Evolutionary conservation across 2,329 filamentous ascomycete genomes (phyloP).

Genomic region (Simplicillium sp.): DNA sequence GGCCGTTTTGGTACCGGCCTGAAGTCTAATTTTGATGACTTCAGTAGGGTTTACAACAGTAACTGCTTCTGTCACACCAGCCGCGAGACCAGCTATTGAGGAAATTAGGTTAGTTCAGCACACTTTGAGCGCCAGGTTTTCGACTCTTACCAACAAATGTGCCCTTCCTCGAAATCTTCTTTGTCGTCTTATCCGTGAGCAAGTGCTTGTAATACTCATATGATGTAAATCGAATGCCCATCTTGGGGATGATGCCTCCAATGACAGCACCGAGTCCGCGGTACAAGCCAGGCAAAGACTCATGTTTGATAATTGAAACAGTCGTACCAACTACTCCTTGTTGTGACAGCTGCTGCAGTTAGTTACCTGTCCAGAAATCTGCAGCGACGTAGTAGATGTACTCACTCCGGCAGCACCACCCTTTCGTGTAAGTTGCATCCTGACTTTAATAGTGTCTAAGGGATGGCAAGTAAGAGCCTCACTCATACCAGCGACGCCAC

Average conservation of each 20-base stretch:
- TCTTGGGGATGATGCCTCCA: slow-evolving; percentile 95
- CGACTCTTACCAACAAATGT: slow-evolving; percentile 44
- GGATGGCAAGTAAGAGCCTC: slow-evolving; percentile 94
- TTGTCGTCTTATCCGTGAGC: slow-evolving; percentile 59
- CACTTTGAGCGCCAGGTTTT: too few species aligned
- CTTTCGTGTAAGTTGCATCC: slow-evolving; percentile 92
- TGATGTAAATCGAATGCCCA: slow-evolving; percentile 97
- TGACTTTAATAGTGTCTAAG: slow-evolving; percentile 96
- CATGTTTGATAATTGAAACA: slow-evolving; percentile 73
- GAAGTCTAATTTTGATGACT: slow-evolving; percentile 95
- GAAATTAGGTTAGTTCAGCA: too few species aligned
- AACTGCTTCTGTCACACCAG: slow-evolving; percentile 97
- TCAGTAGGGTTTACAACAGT: slow-evolving; percentile 97
- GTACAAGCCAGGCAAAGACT: slow-evolving; percentile 89
- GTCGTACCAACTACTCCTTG: slow-evolving; percentile 86
- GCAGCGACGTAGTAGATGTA: too few species aligned
- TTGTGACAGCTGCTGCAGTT: slow-evolving; percentile 38
- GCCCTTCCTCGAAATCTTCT: slow-evolving; percentile 56
- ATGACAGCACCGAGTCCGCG: slow-evolving; percentile 93
- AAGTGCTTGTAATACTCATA: slow-evolving; percentile 92
- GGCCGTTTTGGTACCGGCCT: slow-evolving; percentile 97
- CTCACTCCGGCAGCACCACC: slow-evolving; percentile 58
- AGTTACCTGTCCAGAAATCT: too few species aligned
- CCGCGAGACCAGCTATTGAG: slow-evolving; percentile 59
- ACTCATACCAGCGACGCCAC: slow-evolving; percentile 98